Evolutionary conservation across 306 rosid species (phyloP), one percentile per base, ranked within the genome.

Genomic region (Prinsepia uniflora): DNA sequence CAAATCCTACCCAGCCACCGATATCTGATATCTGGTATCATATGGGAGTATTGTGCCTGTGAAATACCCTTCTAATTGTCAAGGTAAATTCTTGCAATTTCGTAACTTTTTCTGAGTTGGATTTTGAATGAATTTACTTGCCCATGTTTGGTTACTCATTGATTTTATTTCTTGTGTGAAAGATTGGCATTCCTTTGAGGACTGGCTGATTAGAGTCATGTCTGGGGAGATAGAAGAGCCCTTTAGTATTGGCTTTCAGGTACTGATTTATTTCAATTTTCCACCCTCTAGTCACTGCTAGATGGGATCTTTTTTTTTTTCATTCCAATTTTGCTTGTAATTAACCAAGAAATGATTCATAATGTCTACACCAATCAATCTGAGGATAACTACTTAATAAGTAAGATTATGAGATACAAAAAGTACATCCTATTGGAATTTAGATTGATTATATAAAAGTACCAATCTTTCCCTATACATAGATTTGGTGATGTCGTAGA

Each of bases 141-240:
- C 40, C 44, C 6, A 53, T n/a, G 30, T 65, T 78, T 46, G 41
- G 41, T 65, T 61, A 4, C 15, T 72, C 40, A 2, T 54, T n/a
- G 65, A 52, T 71, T 19, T 72, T 47, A 10, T 59, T 34, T 54
- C 73, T 64, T 75, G 14, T 78, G 70, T 78, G 45, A 65, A 72
- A 77, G 75, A 74, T 77, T 70, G 62, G n/a, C 68, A 44, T 64
- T 64, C n/a, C 39, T 64, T 75, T 49, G 63, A 49, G 67, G 20
- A 6, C 8, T 52, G 73, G 73, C 60, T 61, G 63, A 43, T 44
- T 49, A 49, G 67, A 63, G 72, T 62, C 59, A 90, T 90, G 96
- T 94, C 87, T 69, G 92, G 85, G 76, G 90, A 83, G 73, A 68
- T 80, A 69, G 85, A 81, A 76, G 89, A 86, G 40, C 76, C 95